Evolutionary conservation across 148 eudicot genomes (phyloP).

Genomic region (Simmondsia chinensis): DNA sequence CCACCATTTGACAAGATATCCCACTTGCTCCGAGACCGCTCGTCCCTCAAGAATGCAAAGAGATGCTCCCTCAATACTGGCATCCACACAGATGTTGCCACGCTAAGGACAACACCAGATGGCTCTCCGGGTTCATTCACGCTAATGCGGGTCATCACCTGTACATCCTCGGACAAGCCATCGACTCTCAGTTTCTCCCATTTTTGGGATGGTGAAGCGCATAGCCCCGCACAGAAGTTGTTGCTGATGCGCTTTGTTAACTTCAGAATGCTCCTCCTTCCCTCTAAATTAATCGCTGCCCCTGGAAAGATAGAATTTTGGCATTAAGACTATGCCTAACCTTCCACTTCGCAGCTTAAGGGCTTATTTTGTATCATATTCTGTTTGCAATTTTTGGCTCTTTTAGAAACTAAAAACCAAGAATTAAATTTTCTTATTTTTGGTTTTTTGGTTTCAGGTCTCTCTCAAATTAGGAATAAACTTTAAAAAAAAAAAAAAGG

Average conservation of each 20-base stretch:
- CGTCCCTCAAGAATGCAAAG: slow-evolving; percentile 38
- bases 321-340: too few relatives aligned
- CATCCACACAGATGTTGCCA: slow-evolving; percentile 50
- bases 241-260: slow-evolving; percentile 37
- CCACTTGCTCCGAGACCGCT: slow-evolving; percentile 41
- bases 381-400: too few relatives aligned
- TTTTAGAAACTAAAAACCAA: too few relatives aligned
- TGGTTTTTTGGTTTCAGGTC: too few relatives aligned
- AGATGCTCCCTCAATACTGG: slow-evolving; percentile 34
- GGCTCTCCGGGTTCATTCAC: slow-evolving; percentile 50
- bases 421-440: too few relatives aligned
- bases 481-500: too few relatives aligned
- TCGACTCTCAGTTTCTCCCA: slow-evolving; percentile 34
- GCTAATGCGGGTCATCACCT: slow-evolving; percentile 41
- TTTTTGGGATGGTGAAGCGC: slow-evolving; percentile 24
- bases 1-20: slow-evolving; percentile 50
- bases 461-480: too few relatives aligned
- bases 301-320: too few relatives aligned
- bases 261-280: slow-evolving; percentile 40
- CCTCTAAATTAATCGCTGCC: slow-evolving; percentile 24
- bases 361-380: too few relatives aligned
- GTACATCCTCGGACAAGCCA: slow-evolving; percentile 26
- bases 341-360: too few relatives aligned
- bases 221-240: slow-evolving; percentile 32
- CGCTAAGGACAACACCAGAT: slow-evolving; percentile 41